Percentiles rank a stretch among this genome's conserved stretches.
Conservation (phyloP, 2,329 filamentous ascomycete genomes). For the Pyricularia grisea region DNA sequence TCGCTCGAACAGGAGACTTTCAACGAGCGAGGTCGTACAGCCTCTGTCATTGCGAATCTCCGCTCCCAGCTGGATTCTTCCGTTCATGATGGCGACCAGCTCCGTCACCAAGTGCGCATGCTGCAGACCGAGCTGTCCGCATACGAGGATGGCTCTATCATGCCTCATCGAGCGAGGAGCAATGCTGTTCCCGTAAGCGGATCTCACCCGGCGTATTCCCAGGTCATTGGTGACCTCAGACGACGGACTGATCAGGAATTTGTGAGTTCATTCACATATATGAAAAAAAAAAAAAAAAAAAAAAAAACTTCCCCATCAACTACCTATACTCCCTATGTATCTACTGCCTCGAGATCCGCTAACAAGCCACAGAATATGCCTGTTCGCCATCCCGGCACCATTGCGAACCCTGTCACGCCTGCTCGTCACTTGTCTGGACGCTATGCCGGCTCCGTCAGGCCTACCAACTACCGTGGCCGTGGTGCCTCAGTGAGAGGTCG, state of each 20-base stretch:
- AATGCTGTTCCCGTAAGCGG: neutral
- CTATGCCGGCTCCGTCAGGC: neutral
- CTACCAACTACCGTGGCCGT: neutral
- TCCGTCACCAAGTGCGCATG: constrained; percentile 6
- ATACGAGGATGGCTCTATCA: neutral
- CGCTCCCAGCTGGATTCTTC: constrained; percentile 9
- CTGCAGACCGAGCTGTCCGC: neutral
- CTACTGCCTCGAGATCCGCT: neutral
- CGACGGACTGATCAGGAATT: neutral
- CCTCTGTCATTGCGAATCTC: constrained; percentile 8
- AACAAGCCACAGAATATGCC: neutral
- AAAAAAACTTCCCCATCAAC: too few species aligned
- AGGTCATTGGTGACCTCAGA: constrained; percentile 3
- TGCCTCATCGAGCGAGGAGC: neutral
- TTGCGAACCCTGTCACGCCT: neutral
- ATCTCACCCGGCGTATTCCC: neutral
- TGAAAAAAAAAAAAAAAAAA: too few species aligned
- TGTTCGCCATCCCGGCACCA: neutral
- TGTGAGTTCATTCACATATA: neutral
- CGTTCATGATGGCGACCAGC: constrained; percentile 8
- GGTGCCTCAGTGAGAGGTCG: neutral
- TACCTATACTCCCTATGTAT: neutral
- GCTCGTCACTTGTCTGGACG: neutral
- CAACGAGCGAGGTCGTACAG: constrained; percentile 6
- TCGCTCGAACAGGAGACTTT: constrained; percentile 9